Percentiles rank a stretch among this genome's conserved stretches.
phyloP scores from a whole-genome alignment of 2,329 filamentous ascomycete species.

The Tolypocladium tundrense region DNA sequence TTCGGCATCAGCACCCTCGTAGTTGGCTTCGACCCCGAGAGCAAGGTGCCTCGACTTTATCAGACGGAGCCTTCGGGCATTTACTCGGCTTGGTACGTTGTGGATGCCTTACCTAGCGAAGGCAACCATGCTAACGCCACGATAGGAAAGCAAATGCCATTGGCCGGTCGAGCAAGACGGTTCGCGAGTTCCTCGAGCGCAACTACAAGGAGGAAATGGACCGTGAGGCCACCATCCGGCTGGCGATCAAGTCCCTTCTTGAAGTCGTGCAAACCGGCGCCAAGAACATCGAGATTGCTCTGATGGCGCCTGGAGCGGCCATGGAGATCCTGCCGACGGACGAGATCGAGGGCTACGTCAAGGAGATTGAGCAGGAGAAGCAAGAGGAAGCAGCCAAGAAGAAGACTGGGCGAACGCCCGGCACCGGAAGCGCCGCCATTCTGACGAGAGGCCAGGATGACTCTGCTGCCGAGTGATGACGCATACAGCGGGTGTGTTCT shows the following conservation, averaged over 20 bases:
- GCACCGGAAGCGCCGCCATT: constrained; percentile 61
- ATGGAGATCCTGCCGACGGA: constrained; percentile 93
- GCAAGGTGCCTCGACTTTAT: constrained; percentile 80
- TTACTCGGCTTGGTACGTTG: constrained; percentile 86
- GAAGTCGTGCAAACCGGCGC: constrained; percentile 98
- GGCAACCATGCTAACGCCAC: not conserved
- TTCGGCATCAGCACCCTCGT: constrained; percentile 98
- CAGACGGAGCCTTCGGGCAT: constrained; percentile 99
- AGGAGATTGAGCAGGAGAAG: constrained; percentile 99
- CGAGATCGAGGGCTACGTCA: constrained; percentile 94
- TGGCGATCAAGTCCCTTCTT: constrained; percentile 95
- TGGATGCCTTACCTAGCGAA: not conserved
- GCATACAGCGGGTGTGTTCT: constrained; percentile 8
- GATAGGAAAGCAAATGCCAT: constrained; percentile 97
- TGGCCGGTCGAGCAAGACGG: constrained; percentile 95
- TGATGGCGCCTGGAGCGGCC: constrained; percentile 87
- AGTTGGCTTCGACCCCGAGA: constrained; percentile 94
- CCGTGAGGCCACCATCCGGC: constrained; percentile 86
- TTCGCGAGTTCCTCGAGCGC: constrained; percentile 94
- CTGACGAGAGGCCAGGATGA: constrained; percentile 51
- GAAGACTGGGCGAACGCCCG: constrained; percentile 72
- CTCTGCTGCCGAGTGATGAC: constrained; percentile 23
- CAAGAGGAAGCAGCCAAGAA: constrained; percentile 97
- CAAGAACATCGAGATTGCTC: constrained; percentile 99
- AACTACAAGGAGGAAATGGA: constrained; percentile 99